These are phyloP conservation scores for Magnaporthiopsis poae DNA, from an alignment of 2,329 filamentous ascomycete genomes.

Conservation along the genomic window DNA sequence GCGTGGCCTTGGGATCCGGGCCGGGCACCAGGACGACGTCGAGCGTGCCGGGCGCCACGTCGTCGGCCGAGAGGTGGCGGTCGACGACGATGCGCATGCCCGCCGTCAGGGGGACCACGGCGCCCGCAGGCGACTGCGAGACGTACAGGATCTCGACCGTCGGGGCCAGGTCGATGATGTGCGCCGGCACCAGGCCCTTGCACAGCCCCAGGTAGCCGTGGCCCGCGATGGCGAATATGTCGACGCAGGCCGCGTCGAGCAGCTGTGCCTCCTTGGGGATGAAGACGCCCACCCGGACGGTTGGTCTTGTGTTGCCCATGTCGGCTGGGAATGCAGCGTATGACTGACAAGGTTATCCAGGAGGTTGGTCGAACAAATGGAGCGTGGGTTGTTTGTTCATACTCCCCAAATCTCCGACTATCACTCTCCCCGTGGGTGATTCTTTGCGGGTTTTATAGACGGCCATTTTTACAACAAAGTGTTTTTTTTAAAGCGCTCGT, in stretches of 20 bases:
- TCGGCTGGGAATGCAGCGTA: background rate
- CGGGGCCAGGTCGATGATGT: conserved; percentile 32
- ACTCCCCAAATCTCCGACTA: too few species aligned
- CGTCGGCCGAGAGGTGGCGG: conserved; percentile 33
- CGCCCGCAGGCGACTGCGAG: conserved; percentile 25
- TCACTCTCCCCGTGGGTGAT: too few species aligned
- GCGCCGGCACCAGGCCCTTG: conserved; percentile 23
- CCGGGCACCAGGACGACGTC: conserved; percentile 43
- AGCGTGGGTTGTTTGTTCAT: too few species aligned
- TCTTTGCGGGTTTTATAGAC: too few species aligned
- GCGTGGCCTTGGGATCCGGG: conserved; percentile 29
- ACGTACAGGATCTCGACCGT: conserved; percentile 37
- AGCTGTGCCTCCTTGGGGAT: conserved; percentile 36
- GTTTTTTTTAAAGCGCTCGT: too few species aligned
- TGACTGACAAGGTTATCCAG: too few species aligned
- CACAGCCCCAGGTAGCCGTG: conserved; percentile 32
- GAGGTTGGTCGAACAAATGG: too few species aligned
- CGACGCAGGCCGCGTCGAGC: conserved; percentile 40
- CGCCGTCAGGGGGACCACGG: conserved; percentile 33
- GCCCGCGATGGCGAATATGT: conserved; percentile 38
- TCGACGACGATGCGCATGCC: conserved; percentile 29
- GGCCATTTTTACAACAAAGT: too few species aligned
- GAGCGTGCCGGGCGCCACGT: conserved; percentile 39
- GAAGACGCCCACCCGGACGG: conserved; percentile 40
- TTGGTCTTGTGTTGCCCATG: background rate